Evolutionary conservation across 768 basidiomycete species (phyloP).

Genomic region (Lactifluus volemus): DNA sequence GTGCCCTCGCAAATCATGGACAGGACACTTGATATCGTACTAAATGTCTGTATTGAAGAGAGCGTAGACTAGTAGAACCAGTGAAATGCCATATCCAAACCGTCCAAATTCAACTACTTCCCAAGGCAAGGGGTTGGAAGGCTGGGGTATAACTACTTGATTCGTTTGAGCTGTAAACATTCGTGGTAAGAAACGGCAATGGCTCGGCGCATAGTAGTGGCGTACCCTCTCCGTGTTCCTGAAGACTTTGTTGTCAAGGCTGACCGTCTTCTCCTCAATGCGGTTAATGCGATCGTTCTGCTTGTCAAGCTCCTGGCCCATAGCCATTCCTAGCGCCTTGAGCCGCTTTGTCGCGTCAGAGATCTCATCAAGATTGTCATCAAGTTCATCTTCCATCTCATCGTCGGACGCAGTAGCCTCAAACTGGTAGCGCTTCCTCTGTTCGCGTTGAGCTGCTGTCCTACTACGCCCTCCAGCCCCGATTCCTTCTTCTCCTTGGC

Average conservation of each 20-base stretch:
- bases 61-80: neutral
- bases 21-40: neutral
- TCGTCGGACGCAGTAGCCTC: conserved; percentile 88
- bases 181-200: conserved; percentile 1
- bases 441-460: conserved; percentile 56
- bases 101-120: neutral
- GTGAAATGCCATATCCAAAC: neutral
- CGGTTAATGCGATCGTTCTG: conserved; percentile 77
- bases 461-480: conserved; percentile 34
- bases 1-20: neutral
- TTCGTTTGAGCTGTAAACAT: conserved; percentile 29
- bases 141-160: conserved; percentile 24
- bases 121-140: neutral
- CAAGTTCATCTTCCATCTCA: conserved; percentile 90
- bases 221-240: conserved; percentile 75
- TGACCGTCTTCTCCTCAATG: conserved; percentile 71
- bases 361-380: conserved; percentile 86
- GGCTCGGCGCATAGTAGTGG: neutral
- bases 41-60: neutral
- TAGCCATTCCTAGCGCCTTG: conserved; percentile 69
- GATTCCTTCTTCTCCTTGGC: conserved; percentile 39
- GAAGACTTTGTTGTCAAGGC: conserved; percentile 65
- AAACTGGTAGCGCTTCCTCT: conserved; percentile 81
- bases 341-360: conserved; percentile 66
- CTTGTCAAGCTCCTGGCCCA: conserved; percentile 80